Conservation (phyloP, 129 eudicot genomes). For the Centella asiatica region DNA sequence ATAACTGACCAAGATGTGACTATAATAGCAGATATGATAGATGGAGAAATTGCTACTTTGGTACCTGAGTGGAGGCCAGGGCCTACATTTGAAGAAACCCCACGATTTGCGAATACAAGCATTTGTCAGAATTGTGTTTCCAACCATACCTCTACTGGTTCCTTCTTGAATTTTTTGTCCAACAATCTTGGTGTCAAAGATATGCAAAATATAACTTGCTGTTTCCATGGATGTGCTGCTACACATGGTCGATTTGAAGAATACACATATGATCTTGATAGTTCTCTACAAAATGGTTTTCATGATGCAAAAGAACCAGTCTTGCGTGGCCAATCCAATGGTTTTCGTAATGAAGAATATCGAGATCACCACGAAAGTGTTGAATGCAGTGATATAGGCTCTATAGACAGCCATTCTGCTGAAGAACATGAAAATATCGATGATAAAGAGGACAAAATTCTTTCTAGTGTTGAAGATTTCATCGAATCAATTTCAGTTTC, state of each 20-base stretch:
- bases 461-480: neutral
- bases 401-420: neutral
- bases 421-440: neutral
- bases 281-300: neutral
- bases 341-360: neutral
- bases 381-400: neutral
- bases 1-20: slow-evolving; percentile 12
- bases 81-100: slow-evolving; percentile 2
- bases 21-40: slow-evolving; percentile 14
- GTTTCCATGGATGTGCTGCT: slow-evolving; percentile 1
- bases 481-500: neutral
- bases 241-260: slow-evolving; percentile 13
- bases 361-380: neutral
- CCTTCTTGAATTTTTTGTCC: neutral
- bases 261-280: neutral
- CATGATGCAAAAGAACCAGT: neutral
- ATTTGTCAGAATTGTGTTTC: slow-evolving; percentile 9
- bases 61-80: slow-evolving; percentile 20
- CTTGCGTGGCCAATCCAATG: neutral
- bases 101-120: neutral
- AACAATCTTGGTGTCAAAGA: too few species aligned
- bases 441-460: neutral
- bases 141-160: slow-evolving; percentile 1
- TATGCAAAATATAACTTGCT: neutral
- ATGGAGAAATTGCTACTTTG: slow-evolving; percentile 13